Percentiles rank a stretch among this genome's conserved stretches.
These are phyloP conservation scores for Caryopteris hybrid DNA, from an alignment of 305 asterid genomes.

Conservation along the genomic window DNA sequence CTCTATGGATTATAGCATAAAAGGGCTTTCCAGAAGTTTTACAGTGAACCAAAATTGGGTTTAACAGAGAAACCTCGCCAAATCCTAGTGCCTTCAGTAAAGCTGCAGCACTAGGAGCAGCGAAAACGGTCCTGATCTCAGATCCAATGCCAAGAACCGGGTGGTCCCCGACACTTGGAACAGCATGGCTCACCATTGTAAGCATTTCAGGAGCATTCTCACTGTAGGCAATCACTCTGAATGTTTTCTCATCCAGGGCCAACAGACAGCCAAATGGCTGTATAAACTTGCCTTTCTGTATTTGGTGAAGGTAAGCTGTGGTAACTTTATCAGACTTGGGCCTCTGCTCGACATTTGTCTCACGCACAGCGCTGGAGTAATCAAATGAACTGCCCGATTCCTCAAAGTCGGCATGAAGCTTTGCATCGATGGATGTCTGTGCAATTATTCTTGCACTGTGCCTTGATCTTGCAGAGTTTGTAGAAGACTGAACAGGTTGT, in stretches of 20 bases:
- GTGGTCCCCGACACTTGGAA: conserved; percentile 85
- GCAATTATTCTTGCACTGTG: conserved; percentile 76
- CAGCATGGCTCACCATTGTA: conserved; percentile 82
- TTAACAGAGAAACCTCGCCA: conserved; percentile 80
- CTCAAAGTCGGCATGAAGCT: conserved; percentile 80
- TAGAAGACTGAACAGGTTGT: conserved; percentile 63
- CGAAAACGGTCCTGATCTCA: conserved; percentile 67
- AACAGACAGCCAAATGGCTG: conserved; percentile 89
- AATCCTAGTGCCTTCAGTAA: conserved; percentile 85
- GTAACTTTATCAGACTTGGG: conserved; percentile 70
- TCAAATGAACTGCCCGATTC: conserved; percentile 83
- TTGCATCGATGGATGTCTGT: conserved; percentile 86
- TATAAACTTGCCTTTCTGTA: conserved; percentile 74
- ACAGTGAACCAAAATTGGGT: conserved; percentile 87
- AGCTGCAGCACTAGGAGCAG: conserved; percentile 81
- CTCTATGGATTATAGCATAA: conserved; percentile 84
- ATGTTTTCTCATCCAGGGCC: conserved; percentile 82
- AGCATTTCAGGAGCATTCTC: conserved; percentile 93
- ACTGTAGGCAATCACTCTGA: conserved; percentile 78
- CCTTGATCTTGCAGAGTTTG: conserved; percentile 67
- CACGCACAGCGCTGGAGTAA: conserved; percentile 75
- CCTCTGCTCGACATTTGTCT: conserved; percentile 26
- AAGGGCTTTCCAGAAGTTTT: conserved; percentile 93
- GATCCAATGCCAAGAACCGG: conserved; percentile 77
- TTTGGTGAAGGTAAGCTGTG: conserved; percentile 81